Evolutionary conservation across 306 rosid species (phyloP).

Genomic region (Trichosanthes truncata): DNA sequence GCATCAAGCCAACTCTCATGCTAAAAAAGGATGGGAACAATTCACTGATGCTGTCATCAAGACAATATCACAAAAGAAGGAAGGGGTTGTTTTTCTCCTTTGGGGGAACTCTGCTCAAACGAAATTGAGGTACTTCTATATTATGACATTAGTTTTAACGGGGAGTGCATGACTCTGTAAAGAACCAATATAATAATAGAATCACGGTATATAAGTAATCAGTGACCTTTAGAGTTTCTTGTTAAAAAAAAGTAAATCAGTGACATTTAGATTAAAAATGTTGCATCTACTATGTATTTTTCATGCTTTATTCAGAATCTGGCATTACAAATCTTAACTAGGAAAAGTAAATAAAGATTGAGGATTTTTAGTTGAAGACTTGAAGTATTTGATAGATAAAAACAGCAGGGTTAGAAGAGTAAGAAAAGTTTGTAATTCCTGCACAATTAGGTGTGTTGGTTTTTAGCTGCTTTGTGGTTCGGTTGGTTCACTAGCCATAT

Average conservation of each 20-base stretch:
- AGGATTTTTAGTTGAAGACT: background rate
- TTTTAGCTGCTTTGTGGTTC: background rate
- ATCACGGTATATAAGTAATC: background rate
- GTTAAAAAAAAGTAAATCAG: background rate
- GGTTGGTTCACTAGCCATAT: background rate
- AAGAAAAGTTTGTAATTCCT: background rate
- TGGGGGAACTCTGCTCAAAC: constrained; percentile 96
- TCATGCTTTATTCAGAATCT: background rate
- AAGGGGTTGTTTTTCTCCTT: constrained; percentile 75
- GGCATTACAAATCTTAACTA: background rate
- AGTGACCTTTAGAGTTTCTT: background rate
- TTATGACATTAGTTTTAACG: background rate
- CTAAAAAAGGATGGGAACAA: constrained; percentile 95
- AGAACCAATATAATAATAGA: background rate
- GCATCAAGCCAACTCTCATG: constrained; percentile 86
- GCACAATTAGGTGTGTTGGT: background rate
- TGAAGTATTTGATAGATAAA: background rate
- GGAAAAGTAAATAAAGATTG: background rate
- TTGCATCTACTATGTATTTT: background rate
- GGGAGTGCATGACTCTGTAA: background rate
- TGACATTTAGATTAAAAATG: background rate
- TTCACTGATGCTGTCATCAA: constrained; percentile 84
- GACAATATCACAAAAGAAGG: constrained; percentile 64
- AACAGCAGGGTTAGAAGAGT: background rate
- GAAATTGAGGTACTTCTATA: constrained; percentile 49